phyloP scores from a whole-genome alignment of 768 basidiomycete species.

The Kwoniella mangroviensis region DNA sequence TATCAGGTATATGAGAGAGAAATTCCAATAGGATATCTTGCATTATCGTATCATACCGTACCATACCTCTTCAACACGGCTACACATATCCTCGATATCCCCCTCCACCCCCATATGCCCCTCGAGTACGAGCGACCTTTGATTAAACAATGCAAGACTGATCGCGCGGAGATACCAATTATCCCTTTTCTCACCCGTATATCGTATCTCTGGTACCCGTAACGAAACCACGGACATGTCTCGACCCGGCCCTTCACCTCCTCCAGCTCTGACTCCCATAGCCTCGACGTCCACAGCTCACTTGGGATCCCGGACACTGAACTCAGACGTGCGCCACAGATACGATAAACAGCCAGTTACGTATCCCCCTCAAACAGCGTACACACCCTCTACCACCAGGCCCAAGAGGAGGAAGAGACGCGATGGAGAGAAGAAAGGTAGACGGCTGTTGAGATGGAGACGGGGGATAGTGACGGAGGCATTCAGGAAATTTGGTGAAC shows the following conservation, averaged over 20 bases:
- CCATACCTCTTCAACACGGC: too few relatives aligned
- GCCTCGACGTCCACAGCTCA: constrained; percentile 37
- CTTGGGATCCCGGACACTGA: constrained; percentile 1
- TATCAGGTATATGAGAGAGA: too few relatives aligned
- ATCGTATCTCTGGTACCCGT: neutral
- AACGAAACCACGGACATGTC: neutral
- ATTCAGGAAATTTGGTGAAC: constrained; percentile 54
- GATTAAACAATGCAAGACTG: neutral
- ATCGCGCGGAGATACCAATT: neutral
- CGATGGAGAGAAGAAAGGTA: constrained; percentile 11
- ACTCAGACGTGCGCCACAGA: constrained; percentile 23
- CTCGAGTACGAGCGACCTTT: neutral
- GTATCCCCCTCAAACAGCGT: constrained; percentile 2
- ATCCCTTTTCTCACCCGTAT: neutral
- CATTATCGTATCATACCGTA: too few relatives aligned
- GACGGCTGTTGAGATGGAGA: constrained; percentile 21
- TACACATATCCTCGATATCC: neutral
- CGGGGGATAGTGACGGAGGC: constrained; percentile 45
- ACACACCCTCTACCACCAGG: constrained; percentile 5
- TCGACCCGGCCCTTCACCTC: constrained; percentile 12
- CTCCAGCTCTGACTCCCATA: constrained; percentile 13
- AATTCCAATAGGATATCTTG: too few relatives aligned
- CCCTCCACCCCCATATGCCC: neutral
- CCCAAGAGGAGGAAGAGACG: constrained; percentile 17
- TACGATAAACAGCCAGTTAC: constrained; percentile 17